Evolutionary conservation across 805 yeast genomes (phyloP).

Genomic region (Sugiyamaella americana): DNA sequence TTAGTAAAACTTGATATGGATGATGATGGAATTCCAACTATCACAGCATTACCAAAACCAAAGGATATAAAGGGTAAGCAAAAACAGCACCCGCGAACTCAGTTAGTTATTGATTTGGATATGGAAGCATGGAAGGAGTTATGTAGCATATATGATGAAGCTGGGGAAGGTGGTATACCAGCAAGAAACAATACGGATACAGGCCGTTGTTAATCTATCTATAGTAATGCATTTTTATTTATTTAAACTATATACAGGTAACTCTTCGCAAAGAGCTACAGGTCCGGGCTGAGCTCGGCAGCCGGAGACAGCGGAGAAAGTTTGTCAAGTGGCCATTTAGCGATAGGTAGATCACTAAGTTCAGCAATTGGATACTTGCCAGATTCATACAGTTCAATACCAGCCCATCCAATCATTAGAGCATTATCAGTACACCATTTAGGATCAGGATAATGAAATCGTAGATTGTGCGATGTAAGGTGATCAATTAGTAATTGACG

Average conservation of each 20-base stretch:
- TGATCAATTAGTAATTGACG: conserved; percentile 24
- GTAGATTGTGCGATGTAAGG: conserved; percentile 12
- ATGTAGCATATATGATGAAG: conserved; percentile 44
- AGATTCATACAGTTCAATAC: conserved; percentile 72
- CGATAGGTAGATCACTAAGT: conserved; percentile 53
- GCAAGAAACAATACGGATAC: conserved; percentile 20
- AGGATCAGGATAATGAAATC: conserved; percentile 61
- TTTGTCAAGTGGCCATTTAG: conserved; percentile 77
- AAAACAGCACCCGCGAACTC: conserved; percentile 32
- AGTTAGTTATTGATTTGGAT: conserved; percentile 69
- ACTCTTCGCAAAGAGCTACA: background rate
- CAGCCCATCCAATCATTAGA: conserved; percentile 97
- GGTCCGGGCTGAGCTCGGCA: too few relatives aligned
- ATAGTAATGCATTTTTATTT: conserved; percentile 1
- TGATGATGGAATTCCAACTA: conserved; percentile 25
- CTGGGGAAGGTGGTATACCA: conserved; percentile 50
- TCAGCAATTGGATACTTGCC: conserved; percentile 40
- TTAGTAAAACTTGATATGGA: conserved; percentile 50
- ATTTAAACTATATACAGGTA: too few relatives aligned
- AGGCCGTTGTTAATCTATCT: too few relatives aligned
- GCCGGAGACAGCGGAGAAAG: conserved; percentile 23
- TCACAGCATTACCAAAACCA: conserved; percentile 11
- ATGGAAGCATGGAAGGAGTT: conserved; percentile 57
- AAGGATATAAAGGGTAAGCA: conserved; percentile 3
- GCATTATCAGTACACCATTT: conserved; percentile 89